Percentiles rank a stretch among this genome's conserved stretches.
Conservation (phyloP, 345 rosid species). For the Trapa bicornis region DNA sequence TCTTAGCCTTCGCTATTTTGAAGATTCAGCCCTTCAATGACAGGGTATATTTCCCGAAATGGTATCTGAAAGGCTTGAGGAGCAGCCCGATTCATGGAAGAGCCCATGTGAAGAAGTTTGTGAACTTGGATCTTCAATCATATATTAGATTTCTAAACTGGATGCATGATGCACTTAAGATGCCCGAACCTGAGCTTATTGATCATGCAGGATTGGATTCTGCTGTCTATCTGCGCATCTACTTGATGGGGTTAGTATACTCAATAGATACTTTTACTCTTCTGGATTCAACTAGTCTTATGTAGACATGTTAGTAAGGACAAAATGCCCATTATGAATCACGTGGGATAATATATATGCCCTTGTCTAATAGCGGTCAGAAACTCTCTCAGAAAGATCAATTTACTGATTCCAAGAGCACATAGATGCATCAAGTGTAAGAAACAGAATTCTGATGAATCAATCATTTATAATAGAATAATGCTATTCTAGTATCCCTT, state of each 20-base stretch:
- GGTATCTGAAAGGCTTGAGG: constrained; percentile 83
- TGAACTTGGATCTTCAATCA: constrained; percentile 57
- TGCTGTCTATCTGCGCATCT: constrained; percentile 80
- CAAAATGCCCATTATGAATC: no score
- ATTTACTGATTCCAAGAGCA: background rate
- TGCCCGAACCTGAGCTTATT: constrained; percentile 93
- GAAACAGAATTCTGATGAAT: background rate
- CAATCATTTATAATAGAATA: background rate
- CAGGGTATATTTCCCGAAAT: constrained; percentile 88
- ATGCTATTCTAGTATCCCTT: background rate
- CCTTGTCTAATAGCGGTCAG: no score
- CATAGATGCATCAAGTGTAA: background rate
- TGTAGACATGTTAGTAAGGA: background rate
- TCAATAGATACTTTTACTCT: background rate
- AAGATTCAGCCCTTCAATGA: constrained; percentile 94
- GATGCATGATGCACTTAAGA: constrained; percentile 86
- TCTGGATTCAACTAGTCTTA: background rate
- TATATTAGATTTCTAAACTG: constrained; percentile 71
- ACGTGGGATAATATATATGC: no score
- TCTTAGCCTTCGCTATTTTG: constrained; percentile 62
- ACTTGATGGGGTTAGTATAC: constrained; percentile 58
- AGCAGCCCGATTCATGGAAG: constrained; percentile 53
- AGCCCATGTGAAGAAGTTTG: constrained; percentile 41
- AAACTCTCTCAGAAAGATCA: background rate
- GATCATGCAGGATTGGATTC: constrained; percentile 98